phyloP scores from a whole-genome alignment of 306 rosid genomes.

The Oemleria cerasiformis region DNA sequence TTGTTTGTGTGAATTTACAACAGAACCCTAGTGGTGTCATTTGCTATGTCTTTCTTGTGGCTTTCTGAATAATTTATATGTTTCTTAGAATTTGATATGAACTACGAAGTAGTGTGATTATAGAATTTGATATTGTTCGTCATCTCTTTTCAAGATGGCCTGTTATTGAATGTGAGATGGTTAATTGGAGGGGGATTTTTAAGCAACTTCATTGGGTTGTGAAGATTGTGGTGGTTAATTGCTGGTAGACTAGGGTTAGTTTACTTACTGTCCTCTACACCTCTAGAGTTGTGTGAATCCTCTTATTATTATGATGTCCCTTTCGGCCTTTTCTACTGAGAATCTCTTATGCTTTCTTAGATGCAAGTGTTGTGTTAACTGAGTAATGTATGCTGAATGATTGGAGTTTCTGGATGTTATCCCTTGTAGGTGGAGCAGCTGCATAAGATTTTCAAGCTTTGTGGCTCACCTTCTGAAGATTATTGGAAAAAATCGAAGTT shows the following conservation, averaged over 20 bases:
- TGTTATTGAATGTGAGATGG: background rate
- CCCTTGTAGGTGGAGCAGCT: constrained; percentile 82
- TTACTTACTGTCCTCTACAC: background rate
- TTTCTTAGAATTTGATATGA: background rate
- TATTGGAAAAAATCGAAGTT: constrained; percentile 92
- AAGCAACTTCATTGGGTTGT: background rate
- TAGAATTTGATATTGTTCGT: background rate
- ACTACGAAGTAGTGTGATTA: background rate
- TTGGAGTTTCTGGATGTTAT: constrained; percentile 20
- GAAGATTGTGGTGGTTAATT: background rate
- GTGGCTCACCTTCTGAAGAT: constrained; percentile 92
- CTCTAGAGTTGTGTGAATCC: background rate
- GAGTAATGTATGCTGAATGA: constrained; percentile 1
- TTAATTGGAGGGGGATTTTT: background rate
- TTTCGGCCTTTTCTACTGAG: background rate
- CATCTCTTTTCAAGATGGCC: background rate
- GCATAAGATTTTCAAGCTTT: constrained; percentile 89
- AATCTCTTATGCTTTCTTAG: constrained; percentile 5
- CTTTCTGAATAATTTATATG: background rate
- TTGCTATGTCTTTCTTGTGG: background rate
- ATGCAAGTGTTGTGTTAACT: constrained; percentile 8
- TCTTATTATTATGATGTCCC: background rate
- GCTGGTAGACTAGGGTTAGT: constrained; percentile 1
- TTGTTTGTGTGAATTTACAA: background rate
- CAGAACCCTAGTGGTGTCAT: background rate